Evolutionary conservation across 1,284 basidiomycete species (phyloP).

Genomic region (Moesziomyces globuligerus): DNA sequence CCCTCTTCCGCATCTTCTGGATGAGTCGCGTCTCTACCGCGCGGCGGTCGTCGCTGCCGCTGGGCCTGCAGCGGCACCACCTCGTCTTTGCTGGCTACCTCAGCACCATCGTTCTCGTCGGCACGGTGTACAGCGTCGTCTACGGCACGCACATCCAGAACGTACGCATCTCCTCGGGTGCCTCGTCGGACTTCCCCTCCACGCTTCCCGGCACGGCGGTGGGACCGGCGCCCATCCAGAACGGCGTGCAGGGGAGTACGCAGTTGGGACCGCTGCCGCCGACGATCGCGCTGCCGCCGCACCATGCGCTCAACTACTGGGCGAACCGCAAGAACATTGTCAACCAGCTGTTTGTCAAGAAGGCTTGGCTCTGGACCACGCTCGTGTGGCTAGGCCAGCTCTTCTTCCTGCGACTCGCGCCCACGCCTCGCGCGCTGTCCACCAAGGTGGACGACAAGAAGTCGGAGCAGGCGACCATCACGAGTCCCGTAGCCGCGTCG

Average conservation of each 20-base stretch:
- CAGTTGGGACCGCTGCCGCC: slow-evolving; percentile 71
- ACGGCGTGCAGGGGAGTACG: slow-evolving; percentile 69
- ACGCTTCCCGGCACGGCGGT: slow-evolving; percentile 33
- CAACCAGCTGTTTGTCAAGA: slow-evolving; percentile 88
- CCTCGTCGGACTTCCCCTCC: slow-evolving; percentile 47
- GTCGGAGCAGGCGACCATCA: slow-evolving; percentile 20
- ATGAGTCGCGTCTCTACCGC: not conserved
- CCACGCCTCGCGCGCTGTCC: slow-evolving; percentile 1
- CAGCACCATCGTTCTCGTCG: slow-evolving; percentile 70
- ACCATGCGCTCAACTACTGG: slow-evolving; percentile 44
- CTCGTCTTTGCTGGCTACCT: slow-evolving; percentile 57
- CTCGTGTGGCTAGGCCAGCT: slow-evolving; percentile 40
- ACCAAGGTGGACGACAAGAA: slow-evolving; percentile 18
- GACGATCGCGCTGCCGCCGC: slow-evolving; percentile 72
- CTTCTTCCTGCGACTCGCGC: slow-evolving; percentile 26
- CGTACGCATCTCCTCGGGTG: slow-evolving; percentile 56
- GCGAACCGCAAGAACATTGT: slow-evolving; percentile 83
- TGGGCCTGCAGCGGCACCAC: slow-evolving; percentile 44
- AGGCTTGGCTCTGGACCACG: slow-evolving; percentile 87
- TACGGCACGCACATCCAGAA: slow-evolving; percentile 69
- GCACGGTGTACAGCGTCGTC: slow-evolving; percentile 73
- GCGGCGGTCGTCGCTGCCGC: slow-evolving; percentile 24
- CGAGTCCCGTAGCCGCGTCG: too few relatives aligned
- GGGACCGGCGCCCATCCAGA: slow-evolving; percentile 14
- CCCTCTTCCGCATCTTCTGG: not conserved